A percentile compares a stretch with the other conserved stretches of the same genome.
phyloP scores from a whole-genome alignment of 306 rosid species.

The Fragaria nilgerrensis region DNA sequence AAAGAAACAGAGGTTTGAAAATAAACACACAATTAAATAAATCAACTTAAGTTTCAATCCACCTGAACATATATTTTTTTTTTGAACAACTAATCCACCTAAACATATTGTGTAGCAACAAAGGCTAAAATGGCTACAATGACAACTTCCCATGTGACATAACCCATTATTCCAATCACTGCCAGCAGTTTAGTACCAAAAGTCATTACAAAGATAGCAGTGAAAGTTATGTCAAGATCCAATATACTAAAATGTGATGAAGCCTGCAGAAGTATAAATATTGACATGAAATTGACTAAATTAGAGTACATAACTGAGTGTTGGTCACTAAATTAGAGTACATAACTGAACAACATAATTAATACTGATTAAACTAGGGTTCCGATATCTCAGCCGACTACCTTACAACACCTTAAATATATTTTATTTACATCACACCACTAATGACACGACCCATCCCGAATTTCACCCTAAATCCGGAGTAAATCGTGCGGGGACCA shows the following conservation, averaged over 20 bases:
- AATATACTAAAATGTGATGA: slow-evolving; percentile 72
- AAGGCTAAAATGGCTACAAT: slow-evolving; percentile 52
- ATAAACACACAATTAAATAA: too few relatives aligned
- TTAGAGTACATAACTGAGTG: neutral
- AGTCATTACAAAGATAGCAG: slow-evolving; percentile 33
- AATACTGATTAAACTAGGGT: too few relatives aligned
- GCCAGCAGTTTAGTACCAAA: slow-evolving; percentile 33
- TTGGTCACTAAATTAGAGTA: too few relatives aligned
- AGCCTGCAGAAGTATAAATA: slow-evolving; percentile 47
- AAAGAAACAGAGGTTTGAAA: neutral
- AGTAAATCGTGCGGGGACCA: too few relatives aligned
- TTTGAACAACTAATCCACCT: slow-evolving; percentile 24
- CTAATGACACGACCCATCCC: too few relatives aligned
- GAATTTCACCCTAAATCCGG: too few relatives aligned
- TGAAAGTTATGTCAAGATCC: slow-evolving; percentile 72
- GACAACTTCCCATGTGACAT: slow-evolving; percentile 81
- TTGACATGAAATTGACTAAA: neutral
- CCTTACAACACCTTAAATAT: too few relatives aligned
- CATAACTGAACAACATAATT: too few relatives aligned
- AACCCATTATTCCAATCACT: slow-evolving; percentile 48
- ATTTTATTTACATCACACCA: too few relatives aligned
- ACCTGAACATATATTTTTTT: too few relatives aligned
- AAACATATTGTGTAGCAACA: slow-evolving; percentile 47
- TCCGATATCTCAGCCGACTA: too few relatives aligned
- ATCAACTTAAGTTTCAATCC: neutral